Percentiles rank a stretch among this genome's conserved stretches.
phyloP scores from a whole-genome alignment of 768 basidiomycete genomes.

The Imleria badia region DNA sequence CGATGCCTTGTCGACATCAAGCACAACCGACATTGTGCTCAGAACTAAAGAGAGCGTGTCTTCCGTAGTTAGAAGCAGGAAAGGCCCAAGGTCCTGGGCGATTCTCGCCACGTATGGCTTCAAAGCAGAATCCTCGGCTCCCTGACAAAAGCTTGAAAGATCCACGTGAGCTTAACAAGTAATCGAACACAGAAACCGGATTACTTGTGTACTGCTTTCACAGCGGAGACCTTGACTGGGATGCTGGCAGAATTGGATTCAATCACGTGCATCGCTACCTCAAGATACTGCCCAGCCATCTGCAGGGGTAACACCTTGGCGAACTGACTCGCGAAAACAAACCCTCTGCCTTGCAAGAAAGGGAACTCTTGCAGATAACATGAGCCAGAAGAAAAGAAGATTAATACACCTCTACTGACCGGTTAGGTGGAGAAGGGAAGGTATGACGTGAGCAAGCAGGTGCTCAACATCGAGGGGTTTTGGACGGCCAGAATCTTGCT shows the following conservation, averaged over 20 bases:
- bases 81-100: slow-evolving; percentile 78
- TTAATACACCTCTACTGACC: slow-evolving; percentile 46
- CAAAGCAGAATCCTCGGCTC: slow-evolving; percentile 55
- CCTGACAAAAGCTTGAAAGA: slow-evolving; percentile 63
- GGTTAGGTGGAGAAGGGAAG: slow-evolving; percentile 65
- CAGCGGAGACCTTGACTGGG: slow-evolving; percentile 93
- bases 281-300: slow-evolving; percentile 82
- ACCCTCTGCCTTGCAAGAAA: slow-evolving; percentile 92
- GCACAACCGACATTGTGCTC: slow-evolving; percentile 78
- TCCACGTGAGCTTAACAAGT: slow-evolving; percentile 2
- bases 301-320: slow-evolving; percentile 68
- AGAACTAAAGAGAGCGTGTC: slow-evolving; percentile 88
- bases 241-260: slow-evolving; percentile 68
- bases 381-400: neutral
- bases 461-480: slow-evolving; percentile 76
- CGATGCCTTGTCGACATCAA: slow-evolving; percentile 68
- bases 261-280: slow-evolving; percentile 83
- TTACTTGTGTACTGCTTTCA: slow-evolving; percentile 92
- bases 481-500: slow-evolving; percentile 57
- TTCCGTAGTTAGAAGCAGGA: slow-evolving; percentile 76
- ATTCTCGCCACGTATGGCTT: slow-evolving; percentile 70
- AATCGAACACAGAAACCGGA: slow-evolving; percentile 20
- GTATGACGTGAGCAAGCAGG: slow-evolving; percentile 77
- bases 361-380: slow-evolving; percentile 58
- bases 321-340: slow-evolving; percentile 92